Base-by-base conservation (phyloP, 495 filamentous ascomycete species). In the Penicillium antarcticum region DNA sequence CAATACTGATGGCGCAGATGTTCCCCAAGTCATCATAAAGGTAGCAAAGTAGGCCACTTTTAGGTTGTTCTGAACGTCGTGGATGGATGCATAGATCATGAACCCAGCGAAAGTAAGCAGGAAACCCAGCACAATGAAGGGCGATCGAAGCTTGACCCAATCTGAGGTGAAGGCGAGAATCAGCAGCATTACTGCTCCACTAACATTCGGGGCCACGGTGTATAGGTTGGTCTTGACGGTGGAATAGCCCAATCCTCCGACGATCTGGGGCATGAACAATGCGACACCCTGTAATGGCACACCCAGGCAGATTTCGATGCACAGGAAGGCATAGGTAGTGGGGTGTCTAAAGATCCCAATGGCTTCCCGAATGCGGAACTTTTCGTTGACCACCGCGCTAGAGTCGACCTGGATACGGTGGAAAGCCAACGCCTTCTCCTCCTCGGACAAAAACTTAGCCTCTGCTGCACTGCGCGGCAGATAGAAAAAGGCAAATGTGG, bases 1-100 rank as follows among this genome's bases (percentile, higher is more conserved):
- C 7, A 82, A 61, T 3, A 82, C 78, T 1, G 75, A 79, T 1
- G 78, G 78, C 1, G 78, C 77, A 1, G 72, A 76, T 2, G 79
- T 80, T 12, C 77, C 78, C 86, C 87, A 91, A 13, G 82, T 85
- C 86, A 92, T 90, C 85, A 91, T 89, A 63, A 91, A 92, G 17
- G 76, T 81, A 10, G 87, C 85, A 48, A 87, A 91, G 51, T 92
- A 92, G 3, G 86, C 87, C 2, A 90, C 74, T 24, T 81, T 74
- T 10, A 83, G 66, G 31, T 84, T 65, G 1, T 62, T 51, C 48
- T 79, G 52, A 13, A 87, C 84, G 57, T 90, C 80, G 14, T 57
- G 53, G 49, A 89, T 86, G 29, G 80, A 72, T 0, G 84, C 84
- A 53, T 84, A 89, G 60, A 92, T 87, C 60, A 89, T 78, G 67